Conservation (phyloP, 805 yeast genomes). For the Saccharomycopsis sp. region DNA sequence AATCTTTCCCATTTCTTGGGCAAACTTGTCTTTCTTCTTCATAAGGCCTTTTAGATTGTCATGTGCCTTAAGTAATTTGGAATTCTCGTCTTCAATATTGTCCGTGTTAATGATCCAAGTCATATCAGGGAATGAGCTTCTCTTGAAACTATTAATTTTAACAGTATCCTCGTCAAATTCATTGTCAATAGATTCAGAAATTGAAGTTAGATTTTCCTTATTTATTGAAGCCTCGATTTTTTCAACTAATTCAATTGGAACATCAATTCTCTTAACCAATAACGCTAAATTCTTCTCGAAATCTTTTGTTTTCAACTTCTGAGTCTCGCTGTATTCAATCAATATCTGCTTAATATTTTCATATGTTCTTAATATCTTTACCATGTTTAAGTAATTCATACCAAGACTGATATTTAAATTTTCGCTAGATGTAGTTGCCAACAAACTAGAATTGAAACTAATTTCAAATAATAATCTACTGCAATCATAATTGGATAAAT, state of each 20-base stretch:
- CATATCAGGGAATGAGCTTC: slow-evolving; percentile 17
- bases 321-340: slow-evolving; percentile 37
- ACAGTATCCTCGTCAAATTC: slow-evolving; percentile 23
- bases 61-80: slow-evolving; percentile 31
- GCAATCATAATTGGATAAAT: slow-evolving; percentile 41
- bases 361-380: slow-evolving; percentile 45
- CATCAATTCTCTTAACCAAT: slow-evolving; percentile 28
- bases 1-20: slow-evolving; percentile 10
- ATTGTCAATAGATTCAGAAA: slow-evolving; percentile 13
- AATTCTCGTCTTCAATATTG: slow-evolving; percentile 25
- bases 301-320: slow-evolving; percentile 23
- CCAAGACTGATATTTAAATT: slow-evolving; percentile 30
- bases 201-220: slow-evolving; percentile 28
- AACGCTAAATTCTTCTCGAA: slow-evolving; percentile 25
- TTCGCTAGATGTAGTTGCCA: slow-evolving; percentile 21
- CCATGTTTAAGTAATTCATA: slow-evolving; percentile 19
- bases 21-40: slow-evolving; percentile 24
- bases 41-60: slow-evolving; percentile 27
- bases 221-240: slow-evolving; percentile 38
- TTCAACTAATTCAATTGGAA: slow-evolving; percentile 36
- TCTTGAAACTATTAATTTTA: slow-evolving; percentile 4
- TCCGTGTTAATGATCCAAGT: slow-evolving; percentile 32
- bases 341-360: slow-evolving; percentile 66
- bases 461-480: slow-evolving; percentile 45
- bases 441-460: slow-evolving; percentile 13